A percentile compares a stretch with the other conserved stretches of the same genome.
Evolutionary conservation across 1,139 yeast species (phyloP).

Genomic region (Diutina neorugosa): DNA sequence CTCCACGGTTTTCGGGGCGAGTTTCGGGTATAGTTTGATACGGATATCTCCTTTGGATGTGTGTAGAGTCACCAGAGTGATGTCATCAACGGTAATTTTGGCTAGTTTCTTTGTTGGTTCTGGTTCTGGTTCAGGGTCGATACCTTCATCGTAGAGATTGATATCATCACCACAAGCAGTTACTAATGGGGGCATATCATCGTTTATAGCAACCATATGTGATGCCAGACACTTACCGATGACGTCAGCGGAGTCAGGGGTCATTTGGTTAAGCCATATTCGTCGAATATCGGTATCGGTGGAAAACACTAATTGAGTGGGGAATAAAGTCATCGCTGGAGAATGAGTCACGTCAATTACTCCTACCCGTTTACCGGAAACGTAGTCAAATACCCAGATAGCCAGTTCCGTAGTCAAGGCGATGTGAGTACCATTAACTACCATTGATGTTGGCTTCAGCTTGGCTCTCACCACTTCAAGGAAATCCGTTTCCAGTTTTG

Average conservation of each 20-base stretch:
- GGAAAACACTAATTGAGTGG: slow-evolving; percentile 10
- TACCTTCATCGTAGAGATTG: slow-evolving; percentile 4
- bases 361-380: slow-evolving; percentile 19
- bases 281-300: slow-evolving; percentile 22
- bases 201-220: slow-evolving; percentile 11
- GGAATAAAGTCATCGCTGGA: slow-evolving; percentile 12
- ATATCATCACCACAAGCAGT: slow-evolving; percentile 9
- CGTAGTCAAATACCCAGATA: slow-evolving; percentile 20
- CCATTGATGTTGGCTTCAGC: slow-evolving; percentile 12
- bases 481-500: slow-evolving; percentile 31
- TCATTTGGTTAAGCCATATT: not conserved
- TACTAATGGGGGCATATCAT: slow-evolving; percentile 23
- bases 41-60: slow-evolving; percentile 36
- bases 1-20: slow-evolving; percentile 32
- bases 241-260: not conserved
- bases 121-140: not conserved
- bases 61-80: slow-evolving; percentile 17
- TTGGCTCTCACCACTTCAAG: slow-evolving; percentile 25
- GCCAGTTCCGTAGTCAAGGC: slow-evolving; percentile 15
- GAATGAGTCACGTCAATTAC: not conserved
- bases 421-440: slow-evolving; percentile 15
- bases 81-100: not conserved
- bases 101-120: slow-evolving; percentile 5
- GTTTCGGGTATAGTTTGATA: slow-evolving; percentile 20
- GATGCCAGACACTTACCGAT: not conserved